A percentile compares a stretch with the other conserved stretches of the same genome.
Conservation (phyloP, 2,329 filamentous ascomycete species). For the Cladorrhinum sp. region DNA sequence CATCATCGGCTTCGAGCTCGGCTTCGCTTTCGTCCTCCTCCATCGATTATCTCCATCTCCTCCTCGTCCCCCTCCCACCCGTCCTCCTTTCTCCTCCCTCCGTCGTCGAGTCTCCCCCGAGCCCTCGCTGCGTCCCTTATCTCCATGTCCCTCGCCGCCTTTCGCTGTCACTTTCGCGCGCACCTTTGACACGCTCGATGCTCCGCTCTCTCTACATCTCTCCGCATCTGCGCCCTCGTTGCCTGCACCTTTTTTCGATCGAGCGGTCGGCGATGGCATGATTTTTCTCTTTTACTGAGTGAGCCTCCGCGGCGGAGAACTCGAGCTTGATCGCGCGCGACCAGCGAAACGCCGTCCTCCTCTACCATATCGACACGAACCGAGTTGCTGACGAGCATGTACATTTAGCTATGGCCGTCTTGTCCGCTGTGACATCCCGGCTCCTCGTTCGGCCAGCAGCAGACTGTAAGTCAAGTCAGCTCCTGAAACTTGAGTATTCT, state of each 20-base stretch:
- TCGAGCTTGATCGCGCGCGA: conserved; percentile 24
- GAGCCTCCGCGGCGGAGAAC: conserved; percentile 34
- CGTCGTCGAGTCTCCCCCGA: conserved; percentile 25
- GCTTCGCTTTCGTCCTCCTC: conserved; percentile 24
- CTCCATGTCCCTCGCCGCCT: conserved; percentile 19
- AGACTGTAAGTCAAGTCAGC: conserved; percentile 71
- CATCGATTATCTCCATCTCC: conserved; percentile 38
- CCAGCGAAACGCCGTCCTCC: conserved; percentile 30
- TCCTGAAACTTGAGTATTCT: background rate
- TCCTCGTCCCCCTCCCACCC: conserved; percentile 32
- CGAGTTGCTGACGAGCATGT: conserved; percentile 48
- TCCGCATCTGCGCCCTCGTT: conserved; percentile 22
- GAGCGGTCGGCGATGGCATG: conserved; percentile 43
- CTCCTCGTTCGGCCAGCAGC: conserved; percentile 87
- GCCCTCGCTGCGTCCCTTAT: conserved; percentile 18
- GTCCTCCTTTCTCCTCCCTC: conserved; percentile 25
- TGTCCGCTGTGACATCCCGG: conserved; percentile 97
- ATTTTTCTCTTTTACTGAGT: conserved; percentile 35
- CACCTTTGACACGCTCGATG: conserved; percentile 23
- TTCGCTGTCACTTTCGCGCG: conserved; percentile 24
- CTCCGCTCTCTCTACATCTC: conserved; percentile 18
- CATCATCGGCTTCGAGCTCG: conserved; percentile 44
- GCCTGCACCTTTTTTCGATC: conserved; percentile 37
- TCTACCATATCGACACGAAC: conserved; percentile 30
- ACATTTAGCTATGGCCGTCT: conserved; percentile 83